phyloP scores from a whole-genome alignment of 352 stramenopile species.

The Phytophthora macrochlamydospora region DNA sequence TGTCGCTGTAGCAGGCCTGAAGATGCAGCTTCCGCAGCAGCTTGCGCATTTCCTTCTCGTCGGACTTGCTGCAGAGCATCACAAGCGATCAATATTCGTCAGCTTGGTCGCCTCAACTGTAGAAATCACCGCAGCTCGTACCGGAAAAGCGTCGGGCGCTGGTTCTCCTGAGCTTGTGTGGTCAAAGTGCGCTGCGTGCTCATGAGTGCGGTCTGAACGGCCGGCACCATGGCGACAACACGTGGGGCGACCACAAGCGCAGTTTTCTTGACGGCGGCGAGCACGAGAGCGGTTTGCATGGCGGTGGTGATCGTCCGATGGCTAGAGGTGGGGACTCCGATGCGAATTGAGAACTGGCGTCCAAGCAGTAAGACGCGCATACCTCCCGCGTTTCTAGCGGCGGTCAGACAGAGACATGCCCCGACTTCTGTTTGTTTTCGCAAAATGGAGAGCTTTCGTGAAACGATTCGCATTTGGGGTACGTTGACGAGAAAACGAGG shows the following conservation, averaged over 20 bases:
- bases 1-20: constrained; percentile 66
- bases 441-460: too few species aligned
- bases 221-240: constrained; percentile 20
- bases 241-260: constrained; percentile 21
- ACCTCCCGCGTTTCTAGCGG: constrained; percentile 24
- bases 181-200: constrained; percentile 24
- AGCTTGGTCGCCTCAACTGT: background rate
- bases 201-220: constrained; percentile 29
- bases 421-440: background rate
- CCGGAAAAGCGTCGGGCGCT: constrained; percentile 29
- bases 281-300: constrained; percentile 32
- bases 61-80: constrained; percentile 62
- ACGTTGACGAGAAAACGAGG: too few species aligned
- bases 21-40: constrained; percentile 82
- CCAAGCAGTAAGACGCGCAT: background rate
- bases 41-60: constrained; percentile 85
- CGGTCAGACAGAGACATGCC: constrained; percentile 12
- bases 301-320: background rate
- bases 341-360: constrained; percentile 28
- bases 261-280: constrained; percentile 30
- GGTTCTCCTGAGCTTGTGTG: constrained; percentile 34
- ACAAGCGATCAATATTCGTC: constrained; percentile 2
- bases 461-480: too few species aligned
- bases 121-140: background rate
- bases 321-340: constrained; percentile 15